These are phyloP conservation scores for Pythium oligandrum DNA, from an alignment of 352 stramenopile species.

Conservation along the genomic window DNA sequence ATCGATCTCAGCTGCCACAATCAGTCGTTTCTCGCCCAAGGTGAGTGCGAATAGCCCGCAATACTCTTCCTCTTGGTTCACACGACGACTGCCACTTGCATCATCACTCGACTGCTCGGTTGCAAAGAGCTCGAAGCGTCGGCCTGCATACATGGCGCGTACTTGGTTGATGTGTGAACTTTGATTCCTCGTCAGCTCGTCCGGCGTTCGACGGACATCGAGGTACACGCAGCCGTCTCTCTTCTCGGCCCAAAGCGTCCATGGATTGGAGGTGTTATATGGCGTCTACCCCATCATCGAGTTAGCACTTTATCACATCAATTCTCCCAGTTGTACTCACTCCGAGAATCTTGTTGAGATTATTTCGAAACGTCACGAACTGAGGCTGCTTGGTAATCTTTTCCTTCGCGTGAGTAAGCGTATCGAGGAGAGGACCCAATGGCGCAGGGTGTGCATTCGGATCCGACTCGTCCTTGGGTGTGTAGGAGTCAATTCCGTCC, in stretches of 20 bases:
- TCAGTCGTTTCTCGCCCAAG: slow-evolving; percentile 40
- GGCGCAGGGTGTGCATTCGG: slow-evolving; percentile 37
- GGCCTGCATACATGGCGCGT: slow-evolving; percentile 59
- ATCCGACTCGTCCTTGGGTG: slow-evolving; percentile 45
- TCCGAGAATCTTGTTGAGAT: slow-evolving; percentile 81
- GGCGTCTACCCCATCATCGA: slow-evolving; percentile 33
- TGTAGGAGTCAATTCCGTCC: slow-evolving; percentile 48
- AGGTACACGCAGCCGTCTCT: slow-evolving; percentile 53
- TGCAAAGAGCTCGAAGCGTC: slow-evolving; percentile 63
- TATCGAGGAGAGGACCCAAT: slow-evolving; percentile 39
- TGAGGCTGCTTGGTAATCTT: slow-evolving; percentile 22
- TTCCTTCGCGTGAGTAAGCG: slow-evolving; percentile 41
- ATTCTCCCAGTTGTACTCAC: slow-evolving; percentile 19
- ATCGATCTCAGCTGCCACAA: slow-evolving; percentile 67
- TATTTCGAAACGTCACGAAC: slow-evolving; percentile 75
- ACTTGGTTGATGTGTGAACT: slow-evolving; percentile 38
- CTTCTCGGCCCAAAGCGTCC: slow-evolving; percentile 55
- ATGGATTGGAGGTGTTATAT: slow-evolving; percentile 76
- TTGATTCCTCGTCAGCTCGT: slow-evolving; percentile 39
- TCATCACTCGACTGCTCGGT: slow-evolving; percentile 18
- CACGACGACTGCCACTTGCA: slow-evolving; percentile 1
- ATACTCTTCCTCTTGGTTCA: slow-evolving; percentile 68
- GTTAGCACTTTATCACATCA: no score
- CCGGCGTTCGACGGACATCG: slow-evolving; percentile 41
- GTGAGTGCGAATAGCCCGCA: slow-evolving; percentile 61